Conservation (phyloP, 1,284 basidiomycete genomes). For the Salmacisia buchloeana region DNA sequence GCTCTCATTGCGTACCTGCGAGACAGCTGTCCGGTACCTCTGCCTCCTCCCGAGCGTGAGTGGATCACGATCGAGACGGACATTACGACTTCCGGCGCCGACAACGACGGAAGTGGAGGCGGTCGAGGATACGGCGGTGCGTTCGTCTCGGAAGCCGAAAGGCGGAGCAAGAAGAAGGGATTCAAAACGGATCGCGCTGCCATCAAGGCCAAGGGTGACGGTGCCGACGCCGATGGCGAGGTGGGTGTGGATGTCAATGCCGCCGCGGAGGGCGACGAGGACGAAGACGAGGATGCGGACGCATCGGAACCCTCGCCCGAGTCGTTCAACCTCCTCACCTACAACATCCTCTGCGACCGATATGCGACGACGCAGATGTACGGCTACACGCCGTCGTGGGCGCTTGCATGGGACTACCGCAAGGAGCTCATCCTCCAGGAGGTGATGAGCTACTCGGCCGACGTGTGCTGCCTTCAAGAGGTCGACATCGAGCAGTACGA, state of each 20-base stretch:
- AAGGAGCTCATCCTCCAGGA: slow-evolving; percentile 85
- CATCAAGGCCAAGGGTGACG: too few species aligned
- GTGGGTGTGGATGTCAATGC: too few species aligned
- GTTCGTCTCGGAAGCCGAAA: background rate
- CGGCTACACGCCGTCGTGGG: slow-evolving; percentile 95
- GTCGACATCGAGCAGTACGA: slow-evolving; percentile 90
- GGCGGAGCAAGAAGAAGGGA: background rate
- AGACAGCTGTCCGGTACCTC: slow-evolving; percentile 75
- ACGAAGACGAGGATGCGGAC: slow-evolving; percentile 7
- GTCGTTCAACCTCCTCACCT: slow-evolving; percentile 75
- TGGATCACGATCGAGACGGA: slow-evolving; percentile 74
- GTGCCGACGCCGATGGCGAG: background rate
- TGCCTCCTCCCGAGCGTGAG: slow-evolving; percentile 73
- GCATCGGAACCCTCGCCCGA: slow-evolving; percentile 51
- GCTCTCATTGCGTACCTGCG: slow-evolving; percentile 82
- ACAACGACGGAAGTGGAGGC: background rate
- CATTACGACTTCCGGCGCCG: slow-evolving; percentile 55
- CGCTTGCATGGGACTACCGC: slow-evolving; percentile 87
- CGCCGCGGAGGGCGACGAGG: background rate
- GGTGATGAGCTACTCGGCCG: slow-evolving; percentile 73
- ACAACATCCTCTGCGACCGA: slow-evolving; percentile 92
- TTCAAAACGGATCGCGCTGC: background rate
- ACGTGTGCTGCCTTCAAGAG: slow-evolving; percentile 86
- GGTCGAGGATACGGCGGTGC: background rate
- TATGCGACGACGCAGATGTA: slow-evolving; percentile 86